Conservation (phyloP, 805 yeast species). For the Saccharomycopsis sp. region DNA sequence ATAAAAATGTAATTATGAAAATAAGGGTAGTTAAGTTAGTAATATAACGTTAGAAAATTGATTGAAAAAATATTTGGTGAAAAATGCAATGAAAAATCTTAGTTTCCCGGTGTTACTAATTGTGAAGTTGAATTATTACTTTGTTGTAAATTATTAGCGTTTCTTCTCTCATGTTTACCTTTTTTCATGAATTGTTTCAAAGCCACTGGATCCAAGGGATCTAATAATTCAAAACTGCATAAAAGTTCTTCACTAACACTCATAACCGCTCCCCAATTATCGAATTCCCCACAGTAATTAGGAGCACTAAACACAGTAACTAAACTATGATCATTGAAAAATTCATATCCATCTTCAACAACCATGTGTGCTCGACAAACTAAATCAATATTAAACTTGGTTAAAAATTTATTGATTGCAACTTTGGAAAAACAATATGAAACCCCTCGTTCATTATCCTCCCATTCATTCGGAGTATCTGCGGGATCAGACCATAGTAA, state of each 20-base stretch:
- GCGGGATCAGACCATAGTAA: constrained; percentile 82
- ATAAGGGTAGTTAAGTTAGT: no score
- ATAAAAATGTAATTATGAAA: no score
- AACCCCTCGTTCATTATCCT: constrained; percentile 78
- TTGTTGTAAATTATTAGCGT: no score
- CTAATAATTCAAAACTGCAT: constrained; percentile 69
- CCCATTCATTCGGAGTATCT: constrained; percentile 77
- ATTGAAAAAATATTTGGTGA: no score
- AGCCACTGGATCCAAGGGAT: constrained; percentile 39
- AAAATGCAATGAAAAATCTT: no score
- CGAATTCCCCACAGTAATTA: constrained; percentile 68
- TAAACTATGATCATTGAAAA: constrained; percentile 58
- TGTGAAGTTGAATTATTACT: no score
- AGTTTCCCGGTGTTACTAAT: no score
- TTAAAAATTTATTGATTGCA: constrained; percentile 67
- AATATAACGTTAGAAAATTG: no score
- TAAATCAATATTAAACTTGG: constrained; percentile 67
- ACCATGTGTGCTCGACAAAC: constrained; percentile 88
- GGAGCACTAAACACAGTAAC: constrained; percentile 73
- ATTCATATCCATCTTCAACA: constrained; percentile 72
- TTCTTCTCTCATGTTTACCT: constrained; percentile 16
- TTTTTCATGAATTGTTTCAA: constrained; percentile 48
- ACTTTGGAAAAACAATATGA: constrained; percentile 71
- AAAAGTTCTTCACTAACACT: constrained; percentile 85
- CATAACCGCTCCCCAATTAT: constrained; percentile 98